Evolutionary conservation across 176 grass and related monocot genomes (phyloP), one percentile per base, ranked within the genome.

Genomic region (Oryza australiensis): DNA sequence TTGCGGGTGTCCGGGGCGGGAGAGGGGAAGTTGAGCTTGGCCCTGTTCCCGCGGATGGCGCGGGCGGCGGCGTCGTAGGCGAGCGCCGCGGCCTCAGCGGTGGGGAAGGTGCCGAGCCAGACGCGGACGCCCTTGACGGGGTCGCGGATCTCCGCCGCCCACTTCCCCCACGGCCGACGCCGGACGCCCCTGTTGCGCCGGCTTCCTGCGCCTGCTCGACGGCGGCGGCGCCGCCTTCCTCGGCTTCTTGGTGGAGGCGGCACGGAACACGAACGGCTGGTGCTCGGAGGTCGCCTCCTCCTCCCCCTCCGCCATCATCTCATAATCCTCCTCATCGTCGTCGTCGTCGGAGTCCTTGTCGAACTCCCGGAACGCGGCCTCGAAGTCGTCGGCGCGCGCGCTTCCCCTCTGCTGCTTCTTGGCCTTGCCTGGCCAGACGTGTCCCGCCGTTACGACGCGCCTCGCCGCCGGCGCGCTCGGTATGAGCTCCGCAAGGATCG

Each of bases 131-230:
- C 94, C 84, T 97, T 94, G 73, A 85, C 83, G 46, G 94, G 94
- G 89, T 97, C 89, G 75, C 94, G 89, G 68, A 97, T 97, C 82
- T 97, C 94, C 38, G 94, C 94, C 8, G 91, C 94, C 94, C 94
- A 94, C 67, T 94, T 97, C 24, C 94, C 91, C 94, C 94, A 97
- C 33, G 91, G 87, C 16, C 94, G 92, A 66, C 88, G 85, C 1
- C 94, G 82, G 22, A 97, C 90, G 43, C 94, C 94, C 27, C 80
- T 37, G 89, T 80, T 83, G 67, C 42, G 60, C 23, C 0, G 66
- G 27, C 83, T 67, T 49, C 27, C 45, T 22, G 26, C 76, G 75
- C 13, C 83, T n/a, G 53, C 20, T 68, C n/a, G 2, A 1, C 0
- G 18, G 57, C 32, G 3, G 0, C 1, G 73, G 1, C 38, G 69